Base-by-base conservation (phyloP, 345 rosid species). In the Eucalyptus globulus region DNA sequence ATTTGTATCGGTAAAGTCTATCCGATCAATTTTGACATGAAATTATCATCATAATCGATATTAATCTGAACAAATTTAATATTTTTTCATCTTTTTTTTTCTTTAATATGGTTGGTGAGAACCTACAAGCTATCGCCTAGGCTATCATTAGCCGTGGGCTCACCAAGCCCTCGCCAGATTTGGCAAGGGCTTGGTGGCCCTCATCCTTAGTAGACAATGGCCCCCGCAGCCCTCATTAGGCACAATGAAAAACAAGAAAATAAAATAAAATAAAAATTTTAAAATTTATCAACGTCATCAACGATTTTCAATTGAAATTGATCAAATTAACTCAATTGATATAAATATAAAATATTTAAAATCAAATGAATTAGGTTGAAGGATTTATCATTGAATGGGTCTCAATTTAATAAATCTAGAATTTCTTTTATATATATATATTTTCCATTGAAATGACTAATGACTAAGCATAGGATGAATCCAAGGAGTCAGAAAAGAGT, bases 11-110 rank as follows among this genome's bases (percentile, higher is more conserved):
- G 9, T 56, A 4, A 56, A 56, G 29, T 56, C 0, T 9, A 56
- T 56, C 0, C 0, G 0, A 56, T 0, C 0, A 56, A 56, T 56
- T 24, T 56, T 56, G 0, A 24, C 6, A 0, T 9, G 0, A 56
- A 56, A 24, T 56, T 24, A 17, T 4, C 1, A 1, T 1, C 13
- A 56, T 56, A 26, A 56, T 9, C 1, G 2, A 1, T 2, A 22
- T 56, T 56, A 0, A 5, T 56, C 0, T 56, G 5, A 0, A 53
- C 2, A 19, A 53, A 21, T 21, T 24, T 56, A 9, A 9, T 24
- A 19, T 3, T 3, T 7, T 17, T 17, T 22, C 3, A 17, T 9
- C 4, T 8, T 7, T 4, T 22, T 54, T 22, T 54, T 54, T 22
- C 40, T 21, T 22, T 0, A 17, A 0, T 2, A 24, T 24, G 14